Evolutionary conservation across 2,329 filamentous ascomycete genomes (phyloP).

Genomic region (Botrytis hyacinthi): DNA sequence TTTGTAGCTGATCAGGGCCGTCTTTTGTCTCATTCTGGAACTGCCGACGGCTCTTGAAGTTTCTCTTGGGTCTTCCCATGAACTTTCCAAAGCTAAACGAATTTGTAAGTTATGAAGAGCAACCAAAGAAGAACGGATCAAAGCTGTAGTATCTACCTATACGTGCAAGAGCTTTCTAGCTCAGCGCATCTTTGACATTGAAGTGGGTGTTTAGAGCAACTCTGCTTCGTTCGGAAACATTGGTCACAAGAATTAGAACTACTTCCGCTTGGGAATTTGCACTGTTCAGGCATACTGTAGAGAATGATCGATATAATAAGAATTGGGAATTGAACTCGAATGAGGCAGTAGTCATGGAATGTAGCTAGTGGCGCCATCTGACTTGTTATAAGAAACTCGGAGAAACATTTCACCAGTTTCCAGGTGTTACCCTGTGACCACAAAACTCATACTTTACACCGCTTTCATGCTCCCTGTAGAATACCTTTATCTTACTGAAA

Average conservation of each 20-base stretch:
- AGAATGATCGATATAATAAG: not conserved
- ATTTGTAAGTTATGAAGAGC: not conserved
- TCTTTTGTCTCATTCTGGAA: not conserved
- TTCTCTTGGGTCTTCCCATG: slow-evolving; percentile 1
- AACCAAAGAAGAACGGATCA: not conserved
- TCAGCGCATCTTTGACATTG: slow-evolving; percentile 1
- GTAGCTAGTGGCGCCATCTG: not conserved
- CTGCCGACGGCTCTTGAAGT: not conserved
- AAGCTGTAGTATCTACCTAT: not conserved
- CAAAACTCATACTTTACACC: not conserved
- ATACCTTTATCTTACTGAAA: not conserved
- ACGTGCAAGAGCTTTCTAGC: not conserved
- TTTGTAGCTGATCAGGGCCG: not conserved
- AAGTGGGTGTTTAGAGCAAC: not conserved
- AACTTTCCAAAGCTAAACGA: not conserved
- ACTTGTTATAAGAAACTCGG: not conserved
- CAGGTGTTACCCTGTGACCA: not conserved
- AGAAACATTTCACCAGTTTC: not conserved
- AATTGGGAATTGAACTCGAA: not conserved
- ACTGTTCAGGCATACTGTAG: not conserved
- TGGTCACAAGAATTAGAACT: slow-evolving; percentile 4
- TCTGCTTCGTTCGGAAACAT: slow-evolving; percentile 8
- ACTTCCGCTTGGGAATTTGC: not conserved
- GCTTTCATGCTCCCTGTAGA: not conserved
- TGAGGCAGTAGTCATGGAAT: not conserved